These are phyloP conservation scores for Trichoderma harzianum DNA, from an alignment of 2,329 filamentous ascomycete species.

Conservation along the genomic window DNA sequence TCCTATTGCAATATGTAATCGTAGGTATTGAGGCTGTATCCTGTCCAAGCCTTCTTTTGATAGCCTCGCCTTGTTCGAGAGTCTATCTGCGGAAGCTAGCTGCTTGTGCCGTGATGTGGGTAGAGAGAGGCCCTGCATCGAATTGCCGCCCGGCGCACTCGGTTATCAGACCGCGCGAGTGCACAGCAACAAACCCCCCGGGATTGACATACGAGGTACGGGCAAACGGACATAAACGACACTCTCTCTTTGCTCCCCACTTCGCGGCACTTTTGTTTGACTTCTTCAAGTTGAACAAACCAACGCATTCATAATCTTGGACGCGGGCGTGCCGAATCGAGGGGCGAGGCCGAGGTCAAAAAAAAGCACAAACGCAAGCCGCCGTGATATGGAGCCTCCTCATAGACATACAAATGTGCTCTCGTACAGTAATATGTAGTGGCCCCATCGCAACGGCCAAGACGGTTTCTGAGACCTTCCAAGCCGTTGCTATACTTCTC, in stretches of 20 bases:
- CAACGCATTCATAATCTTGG: neutral
- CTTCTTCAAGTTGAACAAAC: neutral
- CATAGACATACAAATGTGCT: neutral
- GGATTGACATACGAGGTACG: neutral
- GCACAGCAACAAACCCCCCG: neutral
- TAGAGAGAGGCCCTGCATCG: neutral
- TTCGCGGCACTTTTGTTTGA: neutral
- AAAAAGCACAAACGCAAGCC: neutral
- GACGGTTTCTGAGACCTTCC: neutral
- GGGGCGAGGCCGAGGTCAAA: neutral
- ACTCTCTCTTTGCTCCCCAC: neutral
- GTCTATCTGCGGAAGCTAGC: neutral
- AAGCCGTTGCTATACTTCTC: neutral
- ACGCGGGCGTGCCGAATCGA: neutral
- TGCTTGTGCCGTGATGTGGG: neutral
- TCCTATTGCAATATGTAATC: neutral
- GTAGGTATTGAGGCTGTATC: neutral
- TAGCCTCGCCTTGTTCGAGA: neutral
- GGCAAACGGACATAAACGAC: neutral
- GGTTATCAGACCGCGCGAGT: neutral
- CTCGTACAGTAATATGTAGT: too few relatives aligned
- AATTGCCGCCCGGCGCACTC: neutral
- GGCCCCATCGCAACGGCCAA: neutral
- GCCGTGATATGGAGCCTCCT: neutral
- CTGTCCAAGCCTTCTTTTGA: neutral